A percentile compares a stretch with the other conserved stretches of the same genome.
Evolutionary conservation across 2,329 filamentous ascomycete species (phyloP).

Genomic region (Fusarium temperatum): DNA sequence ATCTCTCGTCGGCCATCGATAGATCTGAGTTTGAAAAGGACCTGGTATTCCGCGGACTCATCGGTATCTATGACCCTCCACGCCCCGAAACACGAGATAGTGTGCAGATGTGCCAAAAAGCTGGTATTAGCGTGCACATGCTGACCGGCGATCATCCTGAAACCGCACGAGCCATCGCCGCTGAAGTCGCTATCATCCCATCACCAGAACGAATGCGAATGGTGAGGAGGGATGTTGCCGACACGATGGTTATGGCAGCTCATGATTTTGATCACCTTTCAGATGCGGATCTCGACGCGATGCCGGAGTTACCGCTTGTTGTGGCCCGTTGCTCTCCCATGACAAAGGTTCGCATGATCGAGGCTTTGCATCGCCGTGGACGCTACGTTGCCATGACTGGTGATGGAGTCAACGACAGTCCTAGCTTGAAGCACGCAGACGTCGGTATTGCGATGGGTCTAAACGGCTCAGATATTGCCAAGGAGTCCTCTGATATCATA

Average conservation of each 20-base stretch:
- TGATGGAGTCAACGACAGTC: slow-evolving; percentile 76
- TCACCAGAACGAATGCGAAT: slow-evolving; percentile 48
- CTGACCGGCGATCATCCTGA: slow-evolving; percentile 71
- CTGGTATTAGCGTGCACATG: slow-evolving; percentile 71
- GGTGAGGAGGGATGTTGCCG: slow-evolving; percentile 60
- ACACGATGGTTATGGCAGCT: slow-evolving; percentile 69
- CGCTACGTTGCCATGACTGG: slow-evolving; percentile 75
- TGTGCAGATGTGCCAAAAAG: slow-evolving; percentile 64
- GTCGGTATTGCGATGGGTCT: slow-evolving; percentile 76
- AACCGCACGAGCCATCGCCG: slow-evolving; percentile 68
- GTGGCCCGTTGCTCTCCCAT: slow-evolving; percentile 75
- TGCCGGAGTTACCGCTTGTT: slow-evolving; percentile 71
- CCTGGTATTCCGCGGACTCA: slow-evolving; percentile 70
- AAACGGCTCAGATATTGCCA: slow-evolving; percentile 74
- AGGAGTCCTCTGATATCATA: slow-evolving; percentile 71
- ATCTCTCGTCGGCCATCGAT: slow-evolving; percentile 23
- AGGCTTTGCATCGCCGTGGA: slow-evolving; percentile 72
- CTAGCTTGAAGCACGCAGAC: slow-evolving; percentile 72
- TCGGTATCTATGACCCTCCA: slow-evolving; percentile 75
- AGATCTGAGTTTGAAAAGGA: slow-evolving; percentile 56
- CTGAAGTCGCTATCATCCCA: slow-evolving; percentile 67
- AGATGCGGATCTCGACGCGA: slow-evolving; percentile 68
- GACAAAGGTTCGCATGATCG: slow-evolving; percentile 79
- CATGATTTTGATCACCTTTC: slow-evolving; percentile 70
- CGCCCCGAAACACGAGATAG: slow-evolving; percentile 65